Conservation (phyloP, 139 green algal species). For the Tetraselmis striata region DNA sequence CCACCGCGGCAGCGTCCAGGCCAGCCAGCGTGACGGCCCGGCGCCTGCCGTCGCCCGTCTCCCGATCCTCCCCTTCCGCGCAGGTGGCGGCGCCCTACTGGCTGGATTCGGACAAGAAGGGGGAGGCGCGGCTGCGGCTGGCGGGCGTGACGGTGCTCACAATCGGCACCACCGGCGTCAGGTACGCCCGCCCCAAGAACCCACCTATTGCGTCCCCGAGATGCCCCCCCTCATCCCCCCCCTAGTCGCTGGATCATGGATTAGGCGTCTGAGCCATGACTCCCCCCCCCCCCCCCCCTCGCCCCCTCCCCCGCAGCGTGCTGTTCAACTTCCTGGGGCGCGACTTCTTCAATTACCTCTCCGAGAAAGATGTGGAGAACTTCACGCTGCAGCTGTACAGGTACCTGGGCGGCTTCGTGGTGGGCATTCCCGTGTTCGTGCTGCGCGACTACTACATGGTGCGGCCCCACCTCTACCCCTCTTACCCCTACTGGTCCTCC, state of each 20-base stretch:
- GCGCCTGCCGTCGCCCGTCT: no score
- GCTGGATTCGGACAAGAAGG: constrained; percentile 44
- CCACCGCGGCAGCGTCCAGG: no score
- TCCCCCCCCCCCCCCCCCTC: neutral
- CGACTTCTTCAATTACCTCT: constrained; percentile 97
- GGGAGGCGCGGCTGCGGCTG: constrained; percentile 56
- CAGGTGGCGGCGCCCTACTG: constrained; percentile 82
- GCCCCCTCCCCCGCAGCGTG: constrained; percentile 50
- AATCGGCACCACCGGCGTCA: constrained; percentile 88
- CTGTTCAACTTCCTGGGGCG: constrained; percentile 95
- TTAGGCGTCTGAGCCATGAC: neutral
- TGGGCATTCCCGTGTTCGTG: constrained; percentile 91
- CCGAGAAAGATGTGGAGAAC: constrained; percentile 63
- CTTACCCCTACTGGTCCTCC: neutral
- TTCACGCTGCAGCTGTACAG: constrained; percentile 77
- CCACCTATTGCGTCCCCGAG: neutral
- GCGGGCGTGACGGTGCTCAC: constrained; percentile 84
- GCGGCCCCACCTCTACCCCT: neutral
- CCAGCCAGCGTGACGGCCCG: no score
- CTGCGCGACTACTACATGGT: constrained; percentile 74
- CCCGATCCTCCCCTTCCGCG: no score
- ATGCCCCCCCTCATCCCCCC: neutral
- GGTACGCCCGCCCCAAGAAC: constrained; percentile 26
- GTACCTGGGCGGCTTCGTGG: constrained; percentile 53
- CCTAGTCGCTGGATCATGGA: neutral